Percentiles rank a stretch among this genome's conserved stretches.
These are phyloP conservation scores for Naematelia encephala DNA, from an alignment of 768 basidiomycete species.

Conservation along the genomic window DNA sequence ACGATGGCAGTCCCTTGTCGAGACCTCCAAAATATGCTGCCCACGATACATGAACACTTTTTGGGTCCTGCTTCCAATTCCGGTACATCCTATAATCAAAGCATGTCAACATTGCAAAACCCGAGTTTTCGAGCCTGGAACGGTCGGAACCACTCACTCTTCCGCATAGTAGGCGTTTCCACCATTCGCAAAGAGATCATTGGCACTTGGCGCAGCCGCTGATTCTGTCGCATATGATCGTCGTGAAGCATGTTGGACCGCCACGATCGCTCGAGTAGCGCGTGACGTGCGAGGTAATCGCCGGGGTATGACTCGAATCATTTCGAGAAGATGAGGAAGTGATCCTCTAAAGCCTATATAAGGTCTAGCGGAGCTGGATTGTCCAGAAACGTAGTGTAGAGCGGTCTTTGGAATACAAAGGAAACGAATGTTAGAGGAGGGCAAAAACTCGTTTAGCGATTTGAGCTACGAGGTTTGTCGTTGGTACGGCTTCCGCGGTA, in stretches of 20 bases:
- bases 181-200: constrained; percentile 73
- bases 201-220: constrained; percentile 40
- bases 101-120: constrained; percentile 3
- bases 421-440: not conserved
- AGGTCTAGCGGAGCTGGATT: not conserved
- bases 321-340: constrained; percentile 9
- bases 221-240: constrained; percentile 40
- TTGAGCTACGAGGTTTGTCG: not conserved
- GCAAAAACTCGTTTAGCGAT: not conserved
- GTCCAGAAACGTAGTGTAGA: not conserved
- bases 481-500: not conserved
- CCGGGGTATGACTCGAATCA: constrained; percentile 33
- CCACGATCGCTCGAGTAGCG: constrained; percentile 6
- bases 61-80: constrained; percentile 71
- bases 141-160: constrained; percentile 54
- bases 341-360: not conserved
- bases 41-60: constrained; percentile 92
- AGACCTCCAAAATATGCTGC: constrained; percentile 88
- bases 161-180: constrained; percentile 92
- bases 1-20: constrained; percentile 69
- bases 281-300: constrained; percentile 15
- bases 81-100: constrained; percentile 69
- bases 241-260: constrained; percentile 6
- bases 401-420: not conserved
- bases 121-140: not conserved